Evolutionary conservation across 1,139 yeast species (phyloP).

Genomic region (Hansenula anomala): DNA sequence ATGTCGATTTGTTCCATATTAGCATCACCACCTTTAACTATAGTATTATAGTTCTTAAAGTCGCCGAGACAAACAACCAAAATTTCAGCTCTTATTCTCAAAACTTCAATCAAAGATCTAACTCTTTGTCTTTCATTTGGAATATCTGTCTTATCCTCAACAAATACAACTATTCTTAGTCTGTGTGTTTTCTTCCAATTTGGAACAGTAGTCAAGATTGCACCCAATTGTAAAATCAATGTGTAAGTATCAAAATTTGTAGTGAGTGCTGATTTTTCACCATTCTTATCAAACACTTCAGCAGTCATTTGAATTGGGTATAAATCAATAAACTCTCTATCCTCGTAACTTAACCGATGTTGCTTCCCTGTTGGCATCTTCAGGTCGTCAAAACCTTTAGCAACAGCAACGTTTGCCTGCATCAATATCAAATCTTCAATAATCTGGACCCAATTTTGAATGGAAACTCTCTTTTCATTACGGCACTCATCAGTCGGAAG

Average conservation of each 20-base stretch:
- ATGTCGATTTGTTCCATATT: constrained; percentile 29
- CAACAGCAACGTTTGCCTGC: constrained; percentile 91
- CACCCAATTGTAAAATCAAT: constrained; percentile 85
- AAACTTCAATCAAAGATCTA: constrained; percentile 54
- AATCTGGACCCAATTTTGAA: constrained; percentile 86
- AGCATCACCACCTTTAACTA: constrained; percentile 57
- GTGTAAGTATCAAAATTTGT: constrained; percentile 96
- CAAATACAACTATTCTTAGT: constrained; percentile 83
- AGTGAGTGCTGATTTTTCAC: constrained; percentile 63
- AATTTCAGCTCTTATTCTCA: constrained; percentile 78
- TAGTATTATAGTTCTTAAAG: constrained; percentile 64
- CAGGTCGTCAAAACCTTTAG: constrained; percentile 72
- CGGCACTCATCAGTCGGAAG: constrained; percentile 83
- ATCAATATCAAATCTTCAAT: constrained; percentile 89
- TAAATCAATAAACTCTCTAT: constrained; percentile 65
- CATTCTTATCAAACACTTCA: constrained; percentile 57
- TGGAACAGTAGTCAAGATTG: constrained; percentile 86
- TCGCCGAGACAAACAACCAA: constrained; percentile 66
- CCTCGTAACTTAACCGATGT: constrained; percentile 14
- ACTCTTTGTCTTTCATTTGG: constrained; percentile 65
- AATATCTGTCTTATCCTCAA: constrained; percentile 68
- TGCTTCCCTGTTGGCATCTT: constrained; percentile 43
- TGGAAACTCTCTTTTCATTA: constrained; percentile 62
- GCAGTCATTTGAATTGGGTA: constrained; percentile 98
- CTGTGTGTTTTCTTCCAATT: constrained; percentile 79